phyloP scores from a whole-genome alignment of 2,329 filamentous ascomycete species.

The Trichoderma hamatum region DNA sequence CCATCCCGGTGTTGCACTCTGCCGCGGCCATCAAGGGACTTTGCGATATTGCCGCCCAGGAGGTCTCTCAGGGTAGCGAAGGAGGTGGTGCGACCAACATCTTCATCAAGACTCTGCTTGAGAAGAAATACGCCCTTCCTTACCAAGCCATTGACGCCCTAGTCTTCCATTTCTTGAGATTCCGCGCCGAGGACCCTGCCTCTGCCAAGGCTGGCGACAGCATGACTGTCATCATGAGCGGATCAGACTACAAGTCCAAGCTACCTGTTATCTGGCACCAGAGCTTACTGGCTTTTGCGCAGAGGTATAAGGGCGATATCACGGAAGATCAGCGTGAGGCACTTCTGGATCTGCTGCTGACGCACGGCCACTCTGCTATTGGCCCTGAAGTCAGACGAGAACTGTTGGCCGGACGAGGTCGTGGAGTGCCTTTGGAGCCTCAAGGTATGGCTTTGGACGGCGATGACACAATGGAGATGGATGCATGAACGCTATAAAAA shows the following conservation, averaged over 20 bases:
- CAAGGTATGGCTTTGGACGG: conserved; percentile 63
- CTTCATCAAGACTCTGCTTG: conserved; percentile 88
- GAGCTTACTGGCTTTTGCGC: conserved; percentile 86
- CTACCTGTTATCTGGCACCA: conserved; percentile 97
- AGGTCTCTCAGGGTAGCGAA: conserved; percentile 80
- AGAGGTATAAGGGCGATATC: conserved; percentile 93
- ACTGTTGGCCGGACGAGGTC: conserved; percentile 81
- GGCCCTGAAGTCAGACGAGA: conserved; percentile 90
- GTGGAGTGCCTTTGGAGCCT: conserved; percentile 70
- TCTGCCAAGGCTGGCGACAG: conserved; percentile 56
- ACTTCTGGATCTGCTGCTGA: conserved; percentile 81
- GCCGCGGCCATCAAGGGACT: conserved; percentile 88
- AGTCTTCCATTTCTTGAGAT: conserved; percentile 95
- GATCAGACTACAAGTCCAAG: conserved; percentile 60
- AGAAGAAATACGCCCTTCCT: conserved; percentile 96
- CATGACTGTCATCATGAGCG: conserved; percentile 51
- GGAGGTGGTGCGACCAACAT: conserved; percentile 91
- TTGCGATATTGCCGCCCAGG: conserved; percentile 91
- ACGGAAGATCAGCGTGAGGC: conserved; percentile 94
- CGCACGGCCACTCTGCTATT: conserved; percentile 83
- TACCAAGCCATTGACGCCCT: conserved; percentile 93
- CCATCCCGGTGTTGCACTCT: conserved; percentile 88
- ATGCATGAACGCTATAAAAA: conserved; percentile 38
- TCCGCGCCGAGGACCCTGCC: conserved; percentile 69
- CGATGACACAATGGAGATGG: conserved; percentile 90